These are phyloP conservation scores for Neocucurbitaria cava DNA, from an alignment of 2,329 filamentous ascomycete genomes.

Conservation along the genomic window DNA sequence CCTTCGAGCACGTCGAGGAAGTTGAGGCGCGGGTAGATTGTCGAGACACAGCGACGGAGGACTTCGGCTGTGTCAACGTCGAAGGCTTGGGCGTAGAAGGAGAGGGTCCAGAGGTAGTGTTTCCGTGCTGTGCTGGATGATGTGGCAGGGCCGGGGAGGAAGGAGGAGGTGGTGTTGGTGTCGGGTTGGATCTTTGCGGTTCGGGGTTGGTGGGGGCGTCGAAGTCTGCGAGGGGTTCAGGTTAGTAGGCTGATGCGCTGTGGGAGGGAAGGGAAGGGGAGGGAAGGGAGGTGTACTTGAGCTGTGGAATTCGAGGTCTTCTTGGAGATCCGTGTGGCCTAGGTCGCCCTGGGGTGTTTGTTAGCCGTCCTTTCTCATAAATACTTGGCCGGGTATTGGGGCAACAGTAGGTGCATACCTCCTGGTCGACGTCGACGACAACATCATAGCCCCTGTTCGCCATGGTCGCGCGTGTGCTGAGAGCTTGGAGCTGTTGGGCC, in stretches of 20 bases:
- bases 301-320: constrained; percentile 98
- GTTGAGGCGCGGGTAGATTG: constrained; percentile 89
- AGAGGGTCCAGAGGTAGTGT: constrained; percentile 88
- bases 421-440: constrained; percentile 95
- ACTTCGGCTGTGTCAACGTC: constrained; percentile 96
- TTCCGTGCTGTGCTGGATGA: constrained; percentile 57
- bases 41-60: constrained; percentile 81
- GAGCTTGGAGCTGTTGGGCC: constrained; percentile 10
- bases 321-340: constrained; percentile 96
- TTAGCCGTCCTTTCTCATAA: neutral
- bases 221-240: constrained; percentile 63
- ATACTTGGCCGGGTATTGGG: neutral
- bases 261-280: neutral
- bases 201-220: constrained; percentile 61
- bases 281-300: constrained; percentile 72
- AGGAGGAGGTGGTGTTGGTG: constrained; percentile 40
- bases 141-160: constrained; percentile 43
- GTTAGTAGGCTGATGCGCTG: neutral
- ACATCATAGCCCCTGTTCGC: constrained; percentile 93
- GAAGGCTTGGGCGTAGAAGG: constrained; percentile 98
- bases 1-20: constrained; percentile 97
- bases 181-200: constrained; percentile 55
- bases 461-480: constrained; percentile 59
- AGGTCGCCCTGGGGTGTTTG: constrained; percentile 77
- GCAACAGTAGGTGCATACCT: constrained; percentile 67